Base-by-base conservation (phyloP, 371 early-diverging fungal genomes). In the Coemansia sp. region DNA sequence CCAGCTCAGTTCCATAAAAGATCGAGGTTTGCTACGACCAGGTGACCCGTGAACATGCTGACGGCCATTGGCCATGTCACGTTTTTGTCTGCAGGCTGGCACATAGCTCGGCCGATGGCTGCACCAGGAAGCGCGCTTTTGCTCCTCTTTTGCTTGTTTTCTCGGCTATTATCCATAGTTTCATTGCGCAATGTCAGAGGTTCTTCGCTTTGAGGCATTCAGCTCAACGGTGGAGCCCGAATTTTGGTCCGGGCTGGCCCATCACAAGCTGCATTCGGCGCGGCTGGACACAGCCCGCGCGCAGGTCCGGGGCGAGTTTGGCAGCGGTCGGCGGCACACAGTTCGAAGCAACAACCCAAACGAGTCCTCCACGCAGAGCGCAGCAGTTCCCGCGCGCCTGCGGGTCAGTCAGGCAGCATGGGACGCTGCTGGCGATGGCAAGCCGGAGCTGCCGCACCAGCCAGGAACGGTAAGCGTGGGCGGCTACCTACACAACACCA, bases 231-330 rank as follows among this genome's bases (percentile, higher is more conserved):
- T 94, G 1, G 94, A 93, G 65, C 88, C 93, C 4, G 83, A 92
- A 38, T 95, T 96, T 69, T 96, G 97, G 97, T 89, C 91, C 61
- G 74, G 85, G 5, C 81, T 96, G 6, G 84, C 88, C 0, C 77
- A 82, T n/a, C 85, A 84, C 57, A 96, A 96, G 80, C 84, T 96
- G 56, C 86, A 95, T 68, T 71, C 85, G 31, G 84, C 89, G 59
- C 84, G 84, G 57, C 84, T 95, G 30, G 90, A 91, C 68, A 87
- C 91, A 49, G 80, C 81, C 2, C 71, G 81, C 26, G 67, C 79
- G 20, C 26, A 68, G 3, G 69, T 95, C 55, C 55, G 66, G 1
- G 95, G 88, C 16, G 85, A 85, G 65, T 94, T 90, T 50, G 38
- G 33, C 2, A 60, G 78, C 34, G 80, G 80, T 1, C 65, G 80